Percentiles rank a stretch among this genome's conserved stretches.
Conservation (phyloP, 2,329 filamentous ascomycete species). For the Cladosporium cucumerinum region DNA sequence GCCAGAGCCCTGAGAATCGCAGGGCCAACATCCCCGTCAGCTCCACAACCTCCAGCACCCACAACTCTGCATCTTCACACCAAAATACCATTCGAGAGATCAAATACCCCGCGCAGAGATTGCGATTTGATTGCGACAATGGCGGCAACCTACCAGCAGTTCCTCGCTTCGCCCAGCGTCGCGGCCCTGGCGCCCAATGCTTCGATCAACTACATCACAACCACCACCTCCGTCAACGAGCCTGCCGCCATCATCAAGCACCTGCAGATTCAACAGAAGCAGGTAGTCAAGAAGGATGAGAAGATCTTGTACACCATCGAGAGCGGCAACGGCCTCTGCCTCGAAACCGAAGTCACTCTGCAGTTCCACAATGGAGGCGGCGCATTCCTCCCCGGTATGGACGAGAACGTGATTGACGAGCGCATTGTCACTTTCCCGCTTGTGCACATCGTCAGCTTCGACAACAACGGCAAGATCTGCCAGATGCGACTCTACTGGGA, state of each 20-base stretch:
- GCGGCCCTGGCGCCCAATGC: slow-evolving; percentile 45
- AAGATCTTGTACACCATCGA: slow-evolving; percentile 72
- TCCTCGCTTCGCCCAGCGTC: slow-evolving; percentile 43
- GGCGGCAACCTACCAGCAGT: slow-evolving; percentile 43
- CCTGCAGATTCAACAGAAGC: slow-evolving; percentile 64
- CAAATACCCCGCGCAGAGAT: slow-evolving; percentile 15
- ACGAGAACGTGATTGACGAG: slow-evolving; percentile 91
- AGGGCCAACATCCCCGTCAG: background rate
- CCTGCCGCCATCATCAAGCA: slow-evolving; percentile 79
- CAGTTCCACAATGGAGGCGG: slow-evolving; percentile 81
- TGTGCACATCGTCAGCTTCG: slow-evolving; percentile 89
- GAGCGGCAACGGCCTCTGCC: slow-evolving; percentile 62
- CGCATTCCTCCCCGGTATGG: slow-evolving; percentile 79
- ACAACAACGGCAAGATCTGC: slow-evolving; percentile 70
- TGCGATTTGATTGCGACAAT: slow-evolving; percentile 27
- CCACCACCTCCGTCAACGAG: slow-evolving; percentile 70
- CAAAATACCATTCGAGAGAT: background rate
- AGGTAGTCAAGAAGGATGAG: slow-evolving; percentile 80
- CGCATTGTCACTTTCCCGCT: slow-evolving; percentile 74
- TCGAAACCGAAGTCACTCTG: slow-evolving; percentile 78
- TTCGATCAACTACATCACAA: slow-evolving; percentile 77
- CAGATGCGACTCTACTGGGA: slow-evolving; percentile 94
- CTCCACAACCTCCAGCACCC: slow-evolving; percentile 3
- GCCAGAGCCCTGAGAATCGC: background rate
- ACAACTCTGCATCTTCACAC: background rate